Conservation (phyloP, 2,329 filamentous ascomycete species). For the Hypoxylon sp. region DNA sequence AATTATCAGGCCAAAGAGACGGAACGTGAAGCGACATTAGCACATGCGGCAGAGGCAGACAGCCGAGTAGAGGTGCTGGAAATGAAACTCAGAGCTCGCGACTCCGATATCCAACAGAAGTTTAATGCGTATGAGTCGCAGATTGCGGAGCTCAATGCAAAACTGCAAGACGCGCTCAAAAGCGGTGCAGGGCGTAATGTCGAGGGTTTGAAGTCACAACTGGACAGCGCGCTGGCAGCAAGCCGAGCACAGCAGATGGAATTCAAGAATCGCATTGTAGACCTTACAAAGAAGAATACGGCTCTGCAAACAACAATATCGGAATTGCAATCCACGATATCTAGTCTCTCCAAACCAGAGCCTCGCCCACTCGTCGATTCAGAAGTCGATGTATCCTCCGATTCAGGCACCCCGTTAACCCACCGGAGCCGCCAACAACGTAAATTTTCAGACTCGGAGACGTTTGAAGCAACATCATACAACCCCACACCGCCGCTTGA, state of each 20-base stretch:
- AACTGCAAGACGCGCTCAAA: slow-evolving; percentile 59
- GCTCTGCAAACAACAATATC: slow-evolving; percentile 66
- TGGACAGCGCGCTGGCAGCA: slow-evolving; percentile 65
- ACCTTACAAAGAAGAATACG: slow-evolving; percentile 67
- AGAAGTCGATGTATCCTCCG: slow-evolving; percentile 57
- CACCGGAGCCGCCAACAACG: slow-evolving; percentile 58
- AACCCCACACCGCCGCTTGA: slow-evolving; percentile 62
- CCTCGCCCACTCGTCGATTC: slow-evolving; percentile 44
- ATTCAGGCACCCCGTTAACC: slow-evolving; percentile 58
- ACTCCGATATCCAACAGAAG: slow-evolving; percentile 63
- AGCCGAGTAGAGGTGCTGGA: slow-evolving; percentile 71
- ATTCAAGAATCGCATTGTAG: slow-evolving; percentile 66
- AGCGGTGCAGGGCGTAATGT: slow-evolving; percentile 49
- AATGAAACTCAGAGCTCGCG: slow-evolving; percentile 68
- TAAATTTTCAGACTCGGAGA: slow-evolving; percentile 62
- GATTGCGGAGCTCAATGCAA: slow-evolving; percentile 62
- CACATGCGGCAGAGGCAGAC: slow-evolving; percentile 71
- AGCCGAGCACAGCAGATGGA: slow-evolving; percentile 68
- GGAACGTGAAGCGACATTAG: slow-evolving; percentile 69
- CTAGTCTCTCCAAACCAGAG: slow-evolving; percentile 44
- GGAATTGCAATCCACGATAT: slow-evolving; percentile 61
- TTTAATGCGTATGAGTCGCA: slow-evolving; percentile 64
- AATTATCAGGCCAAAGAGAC: slow-evolving; percentile 75
- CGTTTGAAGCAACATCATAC: slow-evolving; percentile 59
- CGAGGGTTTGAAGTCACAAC: slow-evolving; percentile 56